Conservation (phyloP, 2,329 filamentous ascomycete genomes). For the Lachnellula occidentalis region DNA sequence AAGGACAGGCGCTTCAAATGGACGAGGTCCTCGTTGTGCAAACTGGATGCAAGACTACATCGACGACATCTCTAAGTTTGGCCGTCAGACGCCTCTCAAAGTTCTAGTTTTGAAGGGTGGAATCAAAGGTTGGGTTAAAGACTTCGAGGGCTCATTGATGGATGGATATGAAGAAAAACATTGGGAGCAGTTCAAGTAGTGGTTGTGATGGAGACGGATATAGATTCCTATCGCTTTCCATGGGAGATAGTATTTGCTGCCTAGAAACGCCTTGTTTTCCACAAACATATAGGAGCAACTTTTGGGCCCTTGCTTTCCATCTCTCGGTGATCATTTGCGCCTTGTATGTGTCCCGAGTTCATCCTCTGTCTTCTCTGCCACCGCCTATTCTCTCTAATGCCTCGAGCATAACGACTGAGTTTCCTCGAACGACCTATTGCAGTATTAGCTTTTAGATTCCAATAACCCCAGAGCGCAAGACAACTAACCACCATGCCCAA, state of each 20-base stretch:
- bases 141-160: constrained; percentile 42
- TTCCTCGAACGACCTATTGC: constrained; percentile 84
- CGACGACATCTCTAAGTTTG: constrained; percentile 36
- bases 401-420: constrained; percentile 98
- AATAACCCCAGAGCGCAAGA: background rate
- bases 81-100: constrained; percentile 38
- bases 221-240: constrained; percentile 15
- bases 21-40: constrained; percentile 47
- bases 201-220: background rate
- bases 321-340: background rate
- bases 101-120: constrained; percentile 46
- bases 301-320: background rate
- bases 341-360: background rate
- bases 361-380: constrained; percentile 40
- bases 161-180: constrained; percentile 43
- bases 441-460: constrained; percentile 10
- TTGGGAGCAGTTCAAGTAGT: constrained; percentile 29
- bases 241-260: constrained; percentile 20
- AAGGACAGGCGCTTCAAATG: constrained; percentile 42
- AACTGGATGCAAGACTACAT: constrained; percentile 54
- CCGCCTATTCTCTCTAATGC: constrained; percentile 64
- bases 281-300: constrained; percentile 10
- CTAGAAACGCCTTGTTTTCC: constrained; percentile 20
- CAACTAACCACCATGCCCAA: constrained; percentile 84
- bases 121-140: constrained; percentile 50